Percentiles rank a stretch among this genome's conserved stretches.
Evolutionary conservation across 352 stramenopile genomes (phyloP).

Genomic region (Pythium aphanidermatum): DNA sequence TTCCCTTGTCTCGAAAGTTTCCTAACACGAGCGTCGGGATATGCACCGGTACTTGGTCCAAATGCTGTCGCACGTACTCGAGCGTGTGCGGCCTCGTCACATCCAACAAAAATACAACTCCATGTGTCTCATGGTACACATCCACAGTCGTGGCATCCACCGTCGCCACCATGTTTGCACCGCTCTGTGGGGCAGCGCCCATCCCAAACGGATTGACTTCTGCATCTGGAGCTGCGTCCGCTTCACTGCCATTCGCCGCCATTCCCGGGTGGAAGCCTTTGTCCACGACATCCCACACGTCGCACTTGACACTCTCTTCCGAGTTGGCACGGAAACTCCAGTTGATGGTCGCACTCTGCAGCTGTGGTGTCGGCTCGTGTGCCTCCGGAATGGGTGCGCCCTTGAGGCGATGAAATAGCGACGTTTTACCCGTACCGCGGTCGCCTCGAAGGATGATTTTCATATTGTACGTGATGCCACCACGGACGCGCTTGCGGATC

Average conservation of each 20-base stretch:
- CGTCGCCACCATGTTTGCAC: constrained; percentile 51
- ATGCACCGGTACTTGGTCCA: constrained; percentile 63
- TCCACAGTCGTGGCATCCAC: constrained; percentile 84
- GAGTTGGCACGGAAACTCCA: constrained; percentile 60
- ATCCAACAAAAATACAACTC: constrained; percentile 86
- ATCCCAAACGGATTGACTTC: constrained; percentile 24
- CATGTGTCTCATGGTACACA: constrained; percentile 87
- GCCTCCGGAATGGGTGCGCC: constrained; percentile 60
- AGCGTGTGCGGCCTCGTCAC: constrained; percentile 74
- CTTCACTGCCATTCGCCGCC: constrained; percentile 3
- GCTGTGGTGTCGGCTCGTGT: constrained; percentile 77
- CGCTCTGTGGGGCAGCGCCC: constrained; percentile 13
- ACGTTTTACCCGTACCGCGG: constrained; percentile 84
- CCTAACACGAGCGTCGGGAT: constrained; percentile 77
- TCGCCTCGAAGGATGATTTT: constrained; percentile 85
- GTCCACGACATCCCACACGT: constrained; percentile 91
- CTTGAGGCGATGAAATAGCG: constrained; percentile 80
- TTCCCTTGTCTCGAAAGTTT: constrained; percentile 71
- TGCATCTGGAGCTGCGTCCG: neutral
- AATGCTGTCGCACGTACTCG: constrained; percentile 73
- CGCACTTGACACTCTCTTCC: constrained; percentile 86
- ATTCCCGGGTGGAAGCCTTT: constrained; percentile 38
- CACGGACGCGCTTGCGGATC: constrained; percentile 74
- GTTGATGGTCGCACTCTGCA: constrained; percentile 86
- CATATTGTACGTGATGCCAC: constrained; percentile 89